These are phyloP conservation scores for Penicillium crystallinum DNA, from an alignment of 495 filamentous ascomycete genomes.

Conservation along the genomic window DNA sequence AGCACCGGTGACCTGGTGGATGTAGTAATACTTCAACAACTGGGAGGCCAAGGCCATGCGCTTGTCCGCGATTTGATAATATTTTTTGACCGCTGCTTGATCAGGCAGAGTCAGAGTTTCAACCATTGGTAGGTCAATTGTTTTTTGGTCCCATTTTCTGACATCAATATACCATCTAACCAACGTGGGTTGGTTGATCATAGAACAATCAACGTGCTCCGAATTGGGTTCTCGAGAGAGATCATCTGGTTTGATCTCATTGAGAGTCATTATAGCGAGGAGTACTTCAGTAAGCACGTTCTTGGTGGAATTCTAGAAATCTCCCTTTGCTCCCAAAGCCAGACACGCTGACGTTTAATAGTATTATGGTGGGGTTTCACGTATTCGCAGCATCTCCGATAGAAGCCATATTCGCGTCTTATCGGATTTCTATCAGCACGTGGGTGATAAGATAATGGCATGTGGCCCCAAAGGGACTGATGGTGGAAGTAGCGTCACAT, in stretches of 20 bases:
- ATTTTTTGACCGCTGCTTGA: slow-evolving; percentile 33
- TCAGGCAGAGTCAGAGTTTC: slow-evolving; percentile 31
- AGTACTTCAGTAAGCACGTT: background rate
- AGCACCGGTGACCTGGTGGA: slow-evolving; percentile 55
- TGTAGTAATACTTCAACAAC: slow-evolving; percentile 72
- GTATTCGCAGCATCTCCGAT: background rate
- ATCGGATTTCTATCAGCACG: background rate
- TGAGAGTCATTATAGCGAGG: slow-evolving; percentile 7
- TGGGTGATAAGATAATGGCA: background rate
- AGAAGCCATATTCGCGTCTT: slow-evolving; percentile 1
- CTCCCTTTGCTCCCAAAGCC: background rate
- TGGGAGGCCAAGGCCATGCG: slow-evolving; percentile 62
- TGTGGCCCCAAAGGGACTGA: background rate
- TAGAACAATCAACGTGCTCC: background rate
- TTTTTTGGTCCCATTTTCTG: slow-evolving; percentile 28
- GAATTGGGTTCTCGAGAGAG: background rate
- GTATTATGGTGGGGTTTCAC: background rate
- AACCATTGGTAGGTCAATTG: slow-evolving; percentile 33
- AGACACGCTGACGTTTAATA: background rate
- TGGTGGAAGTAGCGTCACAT: no score
- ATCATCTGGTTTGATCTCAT: slow-evolving; percentile 11
- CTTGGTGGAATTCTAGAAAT: background rate
- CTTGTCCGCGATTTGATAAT: slow-evolving; percentile 35
- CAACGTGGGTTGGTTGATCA: slow-evolving; percentile 16
- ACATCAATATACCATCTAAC: slow-evolving; percentile 44